A percentile compares a stretch with the other conserved stretches of the same genome.
Evolutionary conservation across 257 asterid genomes (phyloP).

Genomic region (Fraxinus cuspidata): DNA sequence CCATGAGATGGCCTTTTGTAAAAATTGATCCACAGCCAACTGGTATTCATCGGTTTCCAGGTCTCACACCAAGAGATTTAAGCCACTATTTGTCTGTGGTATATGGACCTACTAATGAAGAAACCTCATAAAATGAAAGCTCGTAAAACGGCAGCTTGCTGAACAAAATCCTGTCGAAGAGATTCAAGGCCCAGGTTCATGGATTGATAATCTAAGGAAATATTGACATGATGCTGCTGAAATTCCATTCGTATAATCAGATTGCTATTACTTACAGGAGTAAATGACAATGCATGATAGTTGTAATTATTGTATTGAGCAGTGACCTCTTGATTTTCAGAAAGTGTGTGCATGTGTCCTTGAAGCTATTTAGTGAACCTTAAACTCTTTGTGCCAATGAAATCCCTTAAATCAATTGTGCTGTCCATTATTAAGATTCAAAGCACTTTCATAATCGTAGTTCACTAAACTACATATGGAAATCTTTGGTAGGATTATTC

Average conservation of each 20-base stretch:
- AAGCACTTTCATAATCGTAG: too few species aligned
- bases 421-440: too few species aligned
- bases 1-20: constrained; percentile 89
- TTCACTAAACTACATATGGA: background rate
- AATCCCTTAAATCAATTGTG: too few species aligned
- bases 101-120: constrained; percentile 53
- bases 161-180: background rate
- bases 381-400: too few species aligned
- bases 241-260: too few species aligned
- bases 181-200: background rate
- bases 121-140: background rate
- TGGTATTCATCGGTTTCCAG: constrained; percentile 77
- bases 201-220: background rate
- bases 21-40: constrained; percentile 63
- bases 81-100: constrained; percentile 66
- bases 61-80: constrained; percentile 69
- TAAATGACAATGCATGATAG: background rate
- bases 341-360: background rate
- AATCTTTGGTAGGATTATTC: background rate
- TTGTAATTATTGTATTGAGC: background rate
- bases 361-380: too few species aligned
- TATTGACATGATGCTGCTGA: too few species aligned
- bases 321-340: background rate
- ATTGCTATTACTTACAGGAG: background rate
- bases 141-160: background rate